Base-by-base conservation (phyloP, 2,329 filamentous ascomycete species). In the Clonostachys sp. region DNA sequence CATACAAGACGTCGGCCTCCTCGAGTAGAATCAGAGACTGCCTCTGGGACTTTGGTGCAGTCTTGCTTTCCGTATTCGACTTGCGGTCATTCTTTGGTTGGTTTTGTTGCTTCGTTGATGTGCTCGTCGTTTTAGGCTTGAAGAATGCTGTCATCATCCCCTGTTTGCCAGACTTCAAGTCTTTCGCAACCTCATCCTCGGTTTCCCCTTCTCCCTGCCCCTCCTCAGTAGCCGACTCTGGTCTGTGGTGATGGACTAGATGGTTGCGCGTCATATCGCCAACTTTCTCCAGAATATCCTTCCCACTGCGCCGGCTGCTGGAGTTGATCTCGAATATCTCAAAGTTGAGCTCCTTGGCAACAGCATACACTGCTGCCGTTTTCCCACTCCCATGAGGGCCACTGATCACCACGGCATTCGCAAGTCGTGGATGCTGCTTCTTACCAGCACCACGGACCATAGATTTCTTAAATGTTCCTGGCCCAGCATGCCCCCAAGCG, bases 231-330 rank as follows among this genome's bases (percentile, higher is more conserved):
- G 68, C 42, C 12, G 54, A 42, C 14, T 65, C 61, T 36, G 63
- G 56, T 16, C 58, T 71, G 49, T 73, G 72, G 44, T 71, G 73
- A 46, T 75, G 74, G 17, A 99, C 92, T 2, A 96, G 77, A 65
- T 99, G 94, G 57, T 99, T 97, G 51, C 86, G 85, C 5, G 91
- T 94, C 92, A 99, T 97, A 65, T 99, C 91, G 39, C 94, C 95
- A 41, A 99, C 89, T 56, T 81, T 89, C 58, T 99, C 94, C 34
- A 95, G 64, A 43, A 99, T 84, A 58, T 99, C 94, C 62, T 86
- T 94, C 34, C 91, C 92, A 59, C 83, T 95, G 51, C 94, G 79
- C 45, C 91, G 83, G 55, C 82, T 89, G 50, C 89, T 83, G 1
- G 92, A 72, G 58, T 95, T 95, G 61, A 99, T 91, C 65, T 99